Conservation (phyloP, 2,329 filamentous ascomycete species). For the Laburnicola sp. region DNA sequence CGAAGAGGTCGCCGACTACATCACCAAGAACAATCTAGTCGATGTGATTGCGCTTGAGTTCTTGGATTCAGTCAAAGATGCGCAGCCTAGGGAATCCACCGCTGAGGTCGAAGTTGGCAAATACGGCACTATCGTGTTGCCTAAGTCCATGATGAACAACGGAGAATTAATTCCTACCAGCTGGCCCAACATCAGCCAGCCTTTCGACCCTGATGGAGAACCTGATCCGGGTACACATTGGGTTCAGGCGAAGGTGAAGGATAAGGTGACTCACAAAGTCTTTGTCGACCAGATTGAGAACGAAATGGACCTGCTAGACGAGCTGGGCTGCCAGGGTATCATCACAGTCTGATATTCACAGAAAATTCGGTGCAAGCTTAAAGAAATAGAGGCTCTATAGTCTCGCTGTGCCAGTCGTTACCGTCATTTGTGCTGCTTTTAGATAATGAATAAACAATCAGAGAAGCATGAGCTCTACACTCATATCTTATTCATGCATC, state of each 20-base stretch:
- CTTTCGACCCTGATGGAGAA: conserved; percentile 10
- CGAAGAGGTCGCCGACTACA: conserved; percentile 8
- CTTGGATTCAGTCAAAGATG: conserved; percentile 6
- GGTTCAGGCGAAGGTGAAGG: conserved; percentile 10
- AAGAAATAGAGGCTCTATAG: conserved; percentile 4
- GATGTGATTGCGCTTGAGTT: conserved; percentile 11
- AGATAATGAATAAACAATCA: conserved; percentile 6
- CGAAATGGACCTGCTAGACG: conserved; percentile 11
- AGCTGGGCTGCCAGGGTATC: conserved; percentile 6
- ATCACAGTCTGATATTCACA: conserved; percentile 9
- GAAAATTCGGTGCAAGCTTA: conserved; percentile 6
- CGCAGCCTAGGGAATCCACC: conserved; percentile 9
- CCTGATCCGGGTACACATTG: conserved; percentile 9
- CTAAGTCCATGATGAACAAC: conserved; percentile 11
- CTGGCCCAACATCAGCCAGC: conserved; percentile 9
- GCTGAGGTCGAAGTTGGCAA: conserved; percentile 9
- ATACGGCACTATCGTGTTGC: conserved; percentile 10
- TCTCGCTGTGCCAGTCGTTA: not conserved
- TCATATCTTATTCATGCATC: conserved; percentile 3
- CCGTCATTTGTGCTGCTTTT: conserved; percentile 3
- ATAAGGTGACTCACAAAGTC: conserved; percentile 12
- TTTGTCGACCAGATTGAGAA: conserved; percentile 11
- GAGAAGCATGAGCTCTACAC: conserved; percentile 2
- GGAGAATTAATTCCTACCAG: conserved; percentile 11
- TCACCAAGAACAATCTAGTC: conserved; percentile 9